Percentiles rank a stretch among this genome's conserved stretches.
Conservation (phyloP, 2,329 filamentous ascomycete genomes). For the Clarireedia homoeocarpa region DNA sequence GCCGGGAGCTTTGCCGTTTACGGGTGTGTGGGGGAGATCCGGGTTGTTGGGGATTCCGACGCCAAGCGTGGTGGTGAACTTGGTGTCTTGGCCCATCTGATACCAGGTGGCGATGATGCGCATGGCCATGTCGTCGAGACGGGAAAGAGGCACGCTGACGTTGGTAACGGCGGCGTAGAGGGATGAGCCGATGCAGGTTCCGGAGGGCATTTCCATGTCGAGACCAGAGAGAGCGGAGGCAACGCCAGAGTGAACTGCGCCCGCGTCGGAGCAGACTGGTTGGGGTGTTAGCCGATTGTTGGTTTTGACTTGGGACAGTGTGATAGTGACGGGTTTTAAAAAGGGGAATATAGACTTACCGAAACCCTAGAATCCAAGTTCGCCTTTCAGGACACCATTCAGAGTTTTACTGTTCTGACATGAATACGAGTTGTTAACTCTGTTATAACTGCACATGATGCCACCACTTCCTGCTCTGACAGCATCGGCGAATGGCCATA, state of each 20-base stretch:
- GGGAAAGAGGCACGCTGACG: conserved; percentile 34
- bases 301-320: too few relatives aligned
- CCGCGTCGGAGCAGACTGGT: conserved; percentile 71
- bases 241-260: conserved; percentile 74
- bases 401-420: conserved; percentile 72
- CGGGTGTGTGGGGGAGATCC: conserved; percentile 40
- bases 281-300: too few relatives aligned
- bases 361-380: conserved; percentile 75
- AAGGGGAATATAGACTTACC: too few relatives aligned
- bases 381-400: conserved; percentile 75
- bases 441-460: conserved; percentile 78
- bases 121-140: conserved; percentile 59
- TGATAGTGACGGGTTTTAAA: too few relatives aligned
- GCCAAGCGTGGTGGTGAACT: conserved; percentile 24
- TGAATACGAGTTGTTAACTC: conserved; percentile 59
- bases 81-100: conserved; percentile 47
- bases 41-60: conserved; percentile 43
- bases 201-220: conserved; percentile 45
- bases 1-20: conserved; percentile 47
- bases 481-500: conserved; percentile 78
- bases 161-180: conserved; percentile 48
- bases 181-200: conserved; percentile 28
- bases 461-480: conserved; percentile 66
- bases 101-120: conserved; percentile 51
- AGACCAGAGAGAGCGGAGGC: conserved; percentile 70